Base-by-base conservation (phyloP, 305 asterid species). In the Rubia tinctorum region DNA sequence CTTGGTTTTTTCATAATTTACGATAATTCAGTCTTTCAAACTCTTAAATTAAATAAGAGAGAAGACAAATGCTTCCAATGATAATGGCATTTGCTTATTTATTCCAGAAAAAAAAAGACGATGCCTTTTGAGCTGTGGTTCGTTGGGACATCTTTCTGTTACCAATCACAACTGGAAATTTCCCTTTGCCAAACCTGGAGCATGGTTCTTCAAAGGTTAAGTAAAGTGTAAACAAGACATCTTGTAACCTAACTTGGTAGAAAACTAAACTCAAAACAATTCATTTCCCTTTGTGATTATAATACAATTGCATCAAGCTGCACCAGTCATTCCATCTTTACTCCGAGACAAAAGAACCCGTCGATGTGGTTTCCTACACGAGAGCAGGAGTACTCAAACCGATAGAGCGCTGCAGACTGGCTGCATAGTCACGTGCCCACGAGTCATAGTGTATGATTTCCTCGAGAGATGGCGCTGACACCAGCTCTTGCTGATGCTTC, bases 341-440 rank as follows among this genome's bases (percentile, higher is more conserved):
- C 49, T 23, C 63, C 39, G 22, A 47, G 39, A 20, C 51, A 8
- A 47, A 49, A 20, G 66, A 53, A 42, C 14, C 34, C 25, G 63
- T 18, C 70, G 2, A 44, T 59, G 65, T 22, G 43, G 71, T 58
- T 12, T 40, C 13, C 27, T 82, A 93, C 66, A 93, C 91, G 22
- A 89, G 89, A 34, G 84, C 97, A 3, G 96, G 93, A 30, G 67
- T 62, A 45, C 82, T 86, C 20, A 79, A 53, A 49, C 90, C 90
- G 0, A 82, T n/a, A 20, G 83, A 78, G 1, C 77, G 83, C 82
- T 85, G 85, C 86, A 92, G 69, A 47, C 79, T 80, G 72, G 92
- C 87, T 0, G 98, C 98, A 17, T 86, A 95, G 27, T 88, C 88
- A 45, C 99, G 87, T 0, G 99, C 99, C 99, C 99, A 95, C 90